phyloP scores from a whole-genome alignment of 257 asterid genomes.

The Primulina tabacum region DNA sequence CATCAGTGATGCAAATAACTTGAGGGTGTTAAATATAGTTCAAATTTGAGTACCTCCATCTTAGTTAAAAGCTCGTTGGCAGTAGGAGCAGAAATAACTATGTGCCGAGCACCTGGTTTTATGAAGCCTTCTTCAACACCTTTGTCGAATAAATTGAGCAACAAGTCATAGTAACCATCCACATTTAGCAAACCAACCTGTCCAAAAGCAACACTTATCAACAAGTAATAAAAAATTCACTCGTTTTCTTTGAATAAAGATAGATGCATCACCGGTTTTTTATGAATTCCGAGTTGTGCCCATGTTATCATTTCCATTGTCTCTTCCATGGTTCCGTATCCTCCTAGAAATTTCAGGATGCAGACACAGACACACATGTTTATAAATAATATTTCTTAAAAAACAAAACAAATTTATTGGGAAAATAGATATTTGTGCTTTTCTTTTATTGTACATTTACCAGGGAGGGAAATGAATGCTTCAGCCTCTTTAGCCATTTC shows the following conservation, averaged over 20 bases:
- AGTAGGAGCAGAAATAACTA: slow-evolving; percentile 83
- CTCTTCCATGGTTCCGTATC: slow-evolving; percentile 99
- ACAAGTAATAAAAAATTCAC: not conserved
- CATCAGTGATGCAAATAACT: not conserved
- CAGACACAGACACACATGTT: not conserved
- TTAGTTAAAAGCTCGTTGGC: slow-evolving; percentile 69
- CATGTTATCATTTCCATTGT: slow-evolving; percentile 94
- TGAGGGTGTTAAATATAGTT: not conserved
- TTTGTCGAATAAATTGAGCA: slow-evolving; percentile 83
- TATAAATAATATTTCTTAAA: not conserved
- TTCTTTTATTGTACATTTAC: slow-evolving; percentile 33
- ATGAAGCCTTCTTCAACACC: slow-evolving; percentile 99
- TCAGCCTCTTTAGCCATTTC: slow-evolving; percentile 90
- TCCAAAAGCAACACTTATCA: slow-evolving; percentile 15
- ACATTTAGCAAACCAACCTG: slow-evolving; percentile 97
- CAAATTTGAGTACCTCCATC: slow-evolving; percentile 69
- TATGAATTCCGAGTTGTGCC: slow-evolving; percentile 97
- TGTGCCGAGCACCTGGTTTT: slow-evolving; percentile 76
- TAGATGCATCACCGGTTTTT: slow-evolving; percentile 65
- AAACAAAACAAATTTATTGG: not conserved
- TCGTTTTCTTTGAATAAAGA: not conserved
- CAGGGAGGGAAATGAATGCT: slow-evolving; percentile 97
- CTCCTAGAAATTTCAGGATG: slow-evolving; percentile 52
- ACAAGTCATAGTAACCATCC: slow-evolving; percentile 86
- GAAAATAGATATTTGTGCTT: not conserved